Percentiles rank a stretch among this genome's conserved stretches.
Conservation (phyloP, 495 filamentous ascomycete species). For the Penicillium chermesinum region DNA sequence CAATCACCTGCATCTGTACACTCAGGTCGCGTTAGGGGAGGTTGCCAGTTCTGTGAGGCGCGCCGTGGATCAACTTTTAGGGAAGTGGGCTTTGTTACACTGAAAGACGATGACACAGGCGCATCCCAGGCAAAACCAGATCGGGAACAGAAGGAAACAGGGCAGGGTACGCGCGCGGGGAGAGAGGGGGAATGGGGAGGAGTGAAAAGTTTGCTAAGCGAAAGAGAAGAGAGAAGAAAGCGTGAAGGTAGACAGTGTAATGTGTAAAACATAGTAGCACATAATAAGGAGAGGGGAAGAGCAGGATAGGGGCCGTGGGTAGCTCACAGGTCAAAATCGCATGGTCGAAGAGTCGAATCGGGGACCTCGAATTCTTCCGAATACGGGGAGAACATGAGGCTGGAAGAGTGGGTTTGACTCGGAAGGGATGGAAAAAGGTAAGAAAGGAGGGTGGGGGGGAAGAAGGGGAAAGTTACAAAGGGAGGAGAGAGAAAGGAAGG, state of each 20-base stretch:
- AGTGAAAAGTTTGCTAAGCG: conserved; percentile 3
- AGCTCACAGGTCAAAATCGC: conserved; percentile 32
- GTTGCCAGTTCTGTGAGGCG: conserved; percentile 40
- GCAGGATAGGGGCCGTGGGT: background rate
- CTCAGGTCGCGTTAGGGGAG: conserved; percentile 27
- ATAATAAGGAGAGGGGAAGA: background rate
- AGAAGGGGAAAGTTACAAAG: conserved; percentile 14
- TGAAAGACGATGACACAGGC: conserved; percentile 42
- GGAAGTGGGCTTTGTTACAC: conserved; percentile 38
- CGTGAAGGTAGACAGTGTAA: too few relatives aligned
- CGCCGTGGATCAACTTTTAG: conserved; percentile 33
- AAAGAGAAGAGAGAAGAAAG: background rate
- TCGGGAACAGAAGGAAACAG: conserved; percentile 25
- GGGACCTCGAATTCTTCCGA: conserved; percentile 32
- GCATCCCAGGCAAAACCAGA: conserved; percentile 39
- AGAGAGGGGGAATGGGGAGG: conserved; percentile 19
- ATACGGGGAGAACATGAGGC: conserved; percentile 33
- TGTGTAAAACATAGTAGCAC: too few relatives aligned
- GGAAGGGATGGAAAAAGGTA: conserved; percentile 1
- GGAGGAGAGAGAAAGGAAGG: conserved; percentile 8
- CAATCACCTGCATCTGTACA: conserved; percentile 40
- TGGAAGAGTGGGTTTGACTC: conserved; percentile 3
- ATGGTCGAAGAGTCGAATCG: conserved; percentile 29
- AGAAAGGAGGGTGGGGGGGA: conserved; percentile 13
- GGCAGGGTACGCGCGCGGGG: conserved; percentile 13